Conservation (phyloP, 1,284 basidiomycete species). For the Fomitopsis palustris region DNA sequence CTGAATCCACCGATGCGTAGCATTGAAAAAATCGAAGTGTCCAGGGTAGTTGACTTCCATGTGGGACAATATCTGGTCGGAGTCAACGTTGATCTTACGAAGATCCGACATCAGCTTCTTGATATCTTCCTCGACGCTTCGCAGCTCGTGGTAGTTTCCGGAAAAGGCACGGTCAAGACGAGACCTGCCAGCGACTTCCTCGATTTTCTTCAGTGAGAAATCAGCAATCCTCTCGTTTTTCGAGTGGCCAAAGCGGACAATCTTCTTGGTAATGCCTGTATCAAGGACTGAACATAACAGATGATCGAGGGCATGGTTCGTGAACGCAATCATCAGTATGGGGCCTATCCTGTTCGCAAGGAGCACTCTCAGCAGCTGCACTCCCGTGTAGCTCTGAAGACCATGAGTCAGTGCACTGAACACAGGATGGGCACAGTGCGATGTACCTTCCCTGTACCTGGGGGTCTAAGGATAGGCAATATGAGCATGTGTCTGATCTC, state of each 20-base stretch:
- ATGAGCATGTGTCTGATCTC: slow-evolving; percentile 4
- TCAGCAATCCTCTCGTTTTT: slow-evolving; percentile 56
- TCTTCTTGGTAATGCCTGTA: slow-evolving; percentile 52
- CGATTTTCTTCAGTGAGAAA: slow-evolving; percentile 55
- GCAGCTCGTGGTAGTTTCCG: slow-evolving; percentile 37
- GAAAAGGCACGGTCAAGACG: slow-evolving; percentile 34
- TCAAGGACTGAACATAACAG: slow-evolving; percentile 61
- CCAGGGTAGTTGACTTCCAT: slow-evolving; percentile 39
- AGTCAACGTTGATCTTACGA: slow-evolving; percentile 33
- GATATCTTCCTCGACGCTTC: slow-evolving; percentile 43
- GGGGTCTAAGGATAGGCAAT: slow-evolving; percentile 42
- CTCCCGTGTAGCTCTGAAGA: slow-evolving; percentile 58
- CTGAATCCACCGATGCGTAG: slow-evolving; percentile 42
- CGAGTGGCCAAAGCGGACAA: slow-evolving; percentile 59
- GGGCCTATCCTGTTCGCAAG: slow-evolving; percentile 46
- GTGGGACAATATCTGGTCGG: slow-evolving; percentile 37
- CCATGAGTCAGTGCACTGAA: not conserved
- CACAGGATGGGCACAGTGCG: not conserved
- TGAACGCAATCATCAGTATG: slow-evolving; percentile 68
- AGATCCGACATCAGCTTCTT: slow-evolving; percentile 41
- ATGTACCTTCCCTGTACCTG: slow-evolving; percentile 72
- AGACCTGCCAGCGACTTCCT: slow-evolving; percentile 40
- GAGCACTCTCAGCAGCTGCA: slow-evolving; percentile 64
- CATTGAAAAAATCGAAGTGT: slow-evolving; percentile 34
- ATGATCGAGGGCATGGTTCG: slow-evolving; percentile 76